A percentile compares a stretch with the other conserved stretches of the same genome.
Evolutionary conservation across 2,329 filamentous ascomycete genomes (phyloP).

Genomic region (Raffaelea ambrosiae): DNA sequence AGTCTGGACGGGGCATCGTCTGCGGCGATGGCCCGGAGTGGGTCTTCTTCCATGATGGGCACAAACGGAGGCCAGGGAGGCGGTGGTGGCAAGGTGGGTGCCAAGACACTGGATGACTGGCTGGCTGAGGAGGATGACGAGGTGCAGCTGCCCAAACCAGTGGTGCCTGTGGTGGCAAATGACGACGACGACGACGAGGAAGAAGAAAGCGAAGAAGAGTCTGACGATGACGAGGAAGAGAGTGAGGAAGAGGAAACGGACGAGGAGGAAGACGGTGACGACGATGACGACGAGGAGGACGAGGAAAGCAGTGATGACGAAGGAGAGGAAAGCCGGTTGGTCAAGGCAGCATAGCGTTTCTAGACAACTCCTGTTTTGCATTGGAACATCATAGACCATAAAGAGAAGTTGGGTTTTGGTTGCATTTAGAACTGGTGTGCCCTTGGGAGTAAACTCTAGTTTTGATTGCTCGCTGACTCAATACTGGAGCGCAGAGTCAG

Average conservation of each 20-base stretch:
- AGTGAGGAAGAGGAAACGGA: conserved; percentile 44
- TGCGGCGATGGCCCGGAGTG: conserved; percentile 56
- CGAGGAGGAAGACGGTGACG: conserved; percentile 37
- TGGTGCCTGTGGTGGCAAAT: conserved; percentile 29
- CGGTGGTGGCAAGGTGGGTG: conserved; percentile 40
- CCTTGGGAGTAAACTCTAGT: too few species aligned
- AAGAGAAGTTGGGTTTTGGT: too few species aligned
- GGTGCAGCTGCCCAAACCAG: conserved; percentile 38
- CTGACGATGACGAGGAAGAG: conserved; percentile 34
- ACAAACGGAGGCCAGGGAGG: too few species aligned
- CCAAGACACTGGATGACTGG: conserved; percentile 90
- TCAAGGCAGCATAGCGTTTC: not conserved
- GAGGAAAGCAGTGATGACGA: conserved; percentile 30
- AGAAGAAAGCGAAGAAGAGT: conserved; percentile 41
- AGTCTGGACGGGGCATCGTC: conserved; percentile 56
- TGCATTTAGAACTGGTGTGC: too few species aligned
- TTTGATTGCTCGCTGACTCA: too few species aligned
- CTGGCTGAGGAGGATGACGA: conserved; percentile 64
- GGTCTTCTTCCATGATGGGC: conserved; percentile 24
- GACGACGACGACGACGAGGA: conserved; percentile 41
- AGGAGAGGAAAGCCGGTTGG: conserved; percentile 8
- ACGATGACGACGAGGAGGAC: conserved; percentile 41
- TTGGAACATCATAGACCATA: not conserved
- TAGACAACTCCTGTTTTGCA: not conserved
- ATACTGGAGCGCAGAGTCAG: too few species aligned